Base-by-base conservation (phyloP, 306 rosid species). In the Psophocarpus tetragonolobus region DNA sequence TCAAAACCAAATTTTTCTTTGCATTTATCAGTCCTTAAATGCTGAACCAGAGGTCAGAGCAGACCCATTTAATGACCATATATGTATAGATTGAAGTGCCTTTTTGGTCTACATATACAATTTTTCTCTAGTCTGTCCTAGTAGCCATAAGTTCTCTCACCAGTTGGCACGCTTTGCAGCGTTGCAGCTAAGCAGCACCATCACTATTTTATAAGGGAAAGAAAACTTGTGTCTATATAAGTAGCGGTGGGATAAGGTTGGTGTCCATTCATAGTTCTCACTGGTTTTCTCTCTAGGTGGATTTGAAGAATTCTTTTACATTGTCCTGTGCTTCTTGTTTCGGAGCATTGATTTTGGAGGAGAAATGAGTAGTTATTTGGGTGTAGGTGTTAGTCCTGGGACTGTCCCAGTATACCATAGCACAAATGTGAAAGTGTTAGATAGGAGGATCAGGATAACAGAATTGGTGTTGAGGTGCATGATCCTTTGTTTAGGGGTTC, bases 301-400 rank as follows among this genome's bases (percentile, higher is more conserved):
- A 24, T n/a, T 58, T 54, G 15, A 48, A 58, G 68, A 12, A n/a
- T 76, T 36, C 41, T 61, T 14, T 17, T 41, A 17, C 15, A 71
- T 48, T 32, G 26, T 35, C 27, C 44, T 27, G 26, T 20, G 14
- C 51, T 68, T 41, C 33, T 78, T 75, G 32, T 53, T 47, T 80
- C 9, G 44, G 36, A 20, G 47, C 23, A 75, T 68, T 80, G 74
- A 63, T 60, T 41, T 53, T 20, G 32, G 64, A 82, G 75, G 24
- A 9, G 38, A 58, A 13, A 95, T 95, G 98, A 92, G 90, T 73
- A 92, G 88, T 73, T 85, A 89, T 41, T 61, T 90, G 82, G 85
- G 91, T 35, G 90, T 92, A 0, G 99, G 98, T 69, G 88, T 91
- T 64, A 95, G 97, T 83, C 95, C 97, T 50, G 97, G 97, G 47